Percentiles rank a stretch among this genome's conserved stretches.
phyloP scores from a whole-genome alignment of 83 land plant genomes.

The Picea abies region DNA sequence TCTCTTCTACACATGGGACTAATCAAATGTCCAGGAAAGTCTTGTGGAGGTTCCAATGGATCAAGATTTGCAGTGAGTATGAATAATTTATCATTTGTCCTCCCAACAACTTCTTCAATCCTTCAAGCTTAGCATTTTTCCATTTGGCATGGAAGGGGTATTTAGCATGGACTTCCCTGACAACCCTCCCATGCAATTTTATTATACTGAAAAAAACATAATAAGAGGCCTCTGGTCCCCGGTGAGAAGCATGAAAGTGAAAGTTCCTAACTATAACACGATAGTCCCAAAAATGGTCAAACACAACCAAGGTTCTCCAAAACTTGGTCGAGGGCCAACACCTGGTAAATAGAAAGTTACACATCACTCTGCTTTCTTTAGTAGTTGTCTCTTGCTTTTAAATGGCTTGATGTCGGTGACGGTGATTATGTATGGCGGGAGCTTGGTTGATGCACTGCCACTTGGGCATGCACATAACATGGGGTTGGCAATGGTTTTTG shows the following conservation, averaged over 20 bases:
- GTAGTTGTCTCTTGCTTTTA: too few species aligned
- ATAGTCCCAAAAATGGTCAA: not conserved
- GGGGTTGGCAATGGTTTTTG: too few species aligned
- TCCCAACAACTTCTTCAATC: not conserved
- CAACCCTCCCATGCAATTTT: constrained; percentile 11
- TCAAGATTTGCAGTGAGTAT: constrained; percentile 17
- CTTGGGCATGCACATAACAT: too few species aligned
- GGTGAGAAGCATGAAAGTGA: constrained; percentile 2
- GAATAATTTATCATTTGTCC: not conserved
- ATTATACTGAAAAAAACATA: constrained; percentile 18
- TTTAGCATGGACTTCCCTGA: constrained; percentile 17
- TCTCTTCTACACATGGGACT: constrained; percentile 28
- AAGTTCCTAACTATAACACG: constrained; percentile 24
- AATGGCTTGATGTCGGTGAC: too few species aligned
- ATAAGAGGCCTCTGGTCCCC: constrained; percentile 14
- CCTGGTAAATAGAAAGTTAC: too few species aligned
- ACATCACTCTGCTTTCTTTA: too few species aligned
- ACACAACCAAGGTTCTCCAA: too few species aligned
- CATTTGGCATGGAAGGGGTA: not conserved
- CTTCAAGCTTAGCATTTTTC: not conserved
- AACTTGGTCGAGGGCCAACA: too few species aligned
- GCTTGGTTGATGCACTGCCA: too few species aligned
- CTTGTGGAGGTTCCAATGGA: constrained; percentile 10
- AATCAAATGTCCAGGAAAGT: constrained; percentile 24
- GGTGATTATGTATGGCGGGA: too few species aligned